Percentiles rank a stretch among this genome's conserved stretches.
These are phyloP conservation scores for Creolimax fragrantissima DNA, from an alignment of 78 protist genomes.

Conservation along the genomic window DNA sequence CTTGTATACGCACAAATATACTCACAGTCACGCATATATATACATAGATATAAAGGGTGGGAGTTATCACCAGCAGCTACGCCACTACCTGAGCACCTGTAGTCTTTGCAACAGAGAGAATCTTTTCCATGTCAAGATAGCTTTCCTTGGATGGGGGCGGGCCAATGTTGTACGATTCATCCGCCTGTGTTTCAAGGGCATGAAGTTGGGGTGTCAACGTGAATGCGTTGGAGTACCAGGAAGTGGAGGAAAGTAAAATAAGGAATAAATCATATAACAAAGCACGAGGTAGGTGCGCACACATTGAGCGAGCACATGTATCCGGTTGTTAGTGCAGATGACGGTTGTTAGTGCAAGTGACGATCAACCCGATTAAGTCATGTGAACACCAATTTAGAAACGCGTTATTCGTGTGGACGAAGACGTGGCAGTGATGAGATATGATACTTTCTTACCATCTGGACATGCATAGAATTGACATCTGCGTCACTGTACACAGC, in stretches of 20 bases:
- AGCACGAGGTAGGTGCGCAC: background rate
- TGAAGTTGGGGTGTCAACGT: background rate
- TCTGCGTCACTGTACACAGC: slow-evolving; percentile 91
- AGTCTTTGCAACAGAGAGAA: slow-evolving; percentile 62
- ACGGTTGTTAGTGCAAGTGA: background rate
- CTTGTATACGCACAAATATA: too few relatives aligned
- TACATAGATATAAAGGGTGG: too few relatives aligned
- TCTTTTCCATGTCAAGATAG: slow-evolving; percentile 71
- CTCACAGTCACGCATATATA: too few relatives aligned
- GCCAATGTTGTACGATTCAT: slow-evolving; percentile 50
- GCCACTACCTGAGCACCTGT: slow-evolving; percentile 88
- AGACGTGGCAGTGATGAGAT: background rate
- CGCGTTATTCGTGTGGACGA: background rate
- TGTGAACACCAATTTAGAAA: background rate
- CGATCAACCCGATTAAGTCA: background rate
- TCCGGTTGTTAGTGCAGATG: background rate
- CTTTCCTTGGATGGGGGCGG: slow-evolving; percentile 68
- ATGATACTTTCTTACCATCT: slow-evolving; percentile 4
- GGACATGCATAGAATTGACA: slow-evolving; percentile 55
- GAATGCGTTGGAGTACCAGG: too few relatives aligned
- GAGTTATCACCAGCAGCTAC: too few relatives aligned
- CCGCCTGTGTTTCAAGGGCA: slow-evolving; percentile 9
- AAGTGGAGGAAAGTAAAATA: background rate
- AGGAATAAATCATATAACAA: background rate
- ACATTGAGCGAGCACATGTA: background rate